Evolutionary conservation across 1,284 basidiomycete genomes (phyloP).

Genomic region (Naganishia liquefaciens): DNA sequence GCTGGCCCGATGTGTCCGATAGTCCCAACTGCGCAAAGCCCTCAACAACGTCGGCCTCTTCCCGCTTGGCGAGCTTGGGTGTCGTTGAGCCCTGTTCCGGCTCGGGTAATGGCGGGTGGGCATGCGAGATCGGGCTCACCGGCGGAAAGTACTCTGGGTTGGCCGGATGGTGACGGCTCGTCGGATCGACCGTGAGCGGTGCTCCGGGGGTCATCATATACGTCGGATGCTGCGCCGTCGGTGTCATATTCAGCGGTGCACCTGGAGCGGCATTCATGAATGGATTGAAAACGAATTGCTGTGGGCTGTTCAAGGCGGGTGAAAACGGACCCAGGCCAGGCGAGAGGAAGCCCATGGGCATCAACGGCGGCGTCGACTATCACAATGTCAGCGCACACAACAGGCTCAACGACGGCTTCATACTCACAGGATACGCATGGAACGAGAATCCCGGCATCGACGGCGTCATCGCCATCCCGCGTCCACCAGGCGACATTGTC

Average conservation of each 20-base stretch:
- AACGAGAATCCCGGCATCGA: slow-evolving; percentile 56
- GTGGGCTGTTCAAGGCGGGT: slow-evolving; percentile 50
- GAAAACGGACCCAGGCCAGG: slow-evolving; percentile 51
- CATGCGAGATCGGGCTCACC: slow-evolving; percentile 11
- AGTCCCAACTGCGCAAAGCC: background rate
- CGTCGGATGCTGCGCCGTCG: slow-evolving; percentile 5
- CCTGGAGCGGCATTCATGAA: slow-evolving; percentile 54
- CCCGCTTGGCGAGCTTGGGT: background rate
- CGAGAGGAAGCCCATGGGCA: slow-evolving; percentile 47
- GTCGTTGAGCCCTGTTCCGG: background rate
- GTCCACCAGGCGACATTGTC: slow-evolving; percentile 29
- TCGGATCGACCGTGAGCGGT: slow-evolving; percentile 16
- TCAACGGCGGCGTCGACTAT: slow-evolving; percentile 49
- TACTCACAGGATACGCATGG: slow-evolving; percentile 47
- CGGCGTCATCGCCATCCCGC: slow-evolving; percentile 54
- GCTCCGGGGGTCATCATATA: slow-evolving; percentile 21
- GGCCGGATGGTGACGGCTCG: slow-evolving; percentile 14
- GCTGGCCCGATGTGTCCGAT: background rate
- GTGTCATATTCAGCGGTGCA: slow-evolving; percentile 46
- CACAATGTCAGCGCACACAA: background rate
- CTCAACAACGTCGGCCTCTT: background rate
- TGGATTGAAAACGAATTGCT: slow-evolving; percentile 45
- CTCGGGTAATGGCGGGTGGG: no score
- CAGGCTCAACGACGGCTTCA: background rate
- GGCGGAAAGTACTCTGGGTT: slow-evolving; percentile 32